Conservation (phyloP, 176 grass and related monocot genomes). For the Musa troglodytarum region DNA sequence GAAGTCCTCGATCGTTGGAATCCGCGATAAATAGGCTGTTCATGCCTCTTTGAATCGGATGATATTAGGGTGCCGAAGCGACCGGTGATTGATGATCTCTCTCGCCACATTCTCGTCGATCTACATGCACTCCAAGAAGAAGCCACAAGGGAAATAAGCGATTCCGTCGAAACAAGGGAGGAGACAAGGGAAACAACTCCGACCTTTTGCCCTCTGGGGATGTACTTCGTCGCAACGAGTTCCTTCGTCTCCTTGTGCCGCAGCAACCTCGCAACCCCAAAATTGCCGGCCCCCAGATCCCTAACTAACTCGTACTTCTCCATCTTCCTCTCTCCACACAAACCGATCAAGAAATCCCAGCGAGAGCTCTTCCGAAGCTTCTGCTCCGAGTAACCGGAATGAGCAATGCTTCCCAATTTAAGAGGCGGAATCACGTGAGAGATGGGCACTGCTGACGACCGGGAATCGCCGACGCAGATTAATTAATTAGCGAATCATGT, state of each 20-base stretch:
- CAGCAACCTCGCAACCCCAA: constrained; percentile 1
- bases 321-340: not conserved
- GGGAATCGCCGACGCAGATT: not conserved
- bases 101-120: constrained; percentile 9
- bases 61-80: not conserved
- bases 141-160: not conserved
- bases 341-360: not conserved
- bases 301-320: not conserved
- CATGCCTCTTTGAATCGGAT: constrained; percentile 7
- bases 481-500: not conserved
- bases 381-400: not conserved
- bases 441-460: not conserved
- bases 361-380: not conserved
- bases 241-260: constrained; percentile 5
- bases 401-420: not conserved
- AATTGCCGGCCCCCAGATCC: not conserved
- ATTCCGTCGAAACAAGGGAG: not conserved
- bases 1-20: not conserved
- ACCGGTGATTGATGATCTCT: constrained; percentile 5
- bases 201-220: constrained; percentile 3
- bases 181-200: not conserved
- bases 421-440: not conserved
- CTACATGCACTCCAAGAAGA: not conserved
- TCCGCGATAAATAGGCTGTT: not conserved
- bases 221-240: constrained; percentile 5